Evolutionary conservation across 345 rosid species (phyloP), one percentile per base, ranked within the genome.

Genomic region (Clarkia xantiana): DNA sequence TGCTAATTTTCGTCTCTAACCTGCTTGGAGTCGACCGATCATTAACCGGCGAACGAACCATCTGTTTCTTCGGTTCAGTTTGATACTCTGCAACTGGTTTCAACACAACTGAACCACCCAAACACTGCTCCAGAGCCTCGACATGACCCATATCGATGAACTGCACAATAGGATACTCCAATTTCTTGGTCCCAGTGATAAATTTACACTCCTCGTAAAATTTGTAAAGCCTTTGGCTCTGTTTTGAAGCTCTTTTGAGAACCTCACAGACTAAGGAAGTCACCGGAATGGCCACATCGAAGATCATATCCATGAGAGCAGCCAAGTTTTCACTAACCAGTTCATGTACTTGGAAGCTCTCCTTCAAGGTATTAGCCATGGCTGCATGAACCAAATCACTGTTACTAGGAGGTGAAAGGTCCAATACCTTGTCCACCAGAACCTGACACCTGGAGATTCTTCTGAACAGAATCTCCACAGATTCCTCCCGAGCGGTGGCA

Each of bases 321-420:
- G 78, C 71, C 1, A 80, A 45, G 9, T 84, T 78, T 63, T 80
- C 84, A 7, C 67, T 47, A 29, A 69, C 75, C 2, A 76, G 70
- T 18, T 14, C 48, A 71, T 78, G 78, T 13, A 86, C 89, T 67
- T 76, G 86, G 70, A 86, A 86, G 73, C 94, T 86, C 59, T 86
- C 96, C 62, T 76, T 86, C 72, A 86, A 68, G 69, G 76, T 80
- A 63, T 73, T 78, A 47, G 67, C 60, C 55, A 75, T 71, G 44
- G 84, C 82, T 19, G 79, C 84, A 48, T 71, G 81, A 52, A 71
- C 82, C 40, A 80, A 62, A 46, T 69, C 69, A 45, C 23, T 46
- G 18, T 40, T 11, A 46, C 72, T 55, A 17, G 50, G 53, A 1
- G 76, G 76, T 47, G 73, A 76, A 62, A 86, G 78, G 38, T 70